Evolutionary conservation across 1,284 basidiomycete species (phyloP), one percentile per base, ranked within the genome.

Genomic region (Pisolithus thermaeus): DNA sequence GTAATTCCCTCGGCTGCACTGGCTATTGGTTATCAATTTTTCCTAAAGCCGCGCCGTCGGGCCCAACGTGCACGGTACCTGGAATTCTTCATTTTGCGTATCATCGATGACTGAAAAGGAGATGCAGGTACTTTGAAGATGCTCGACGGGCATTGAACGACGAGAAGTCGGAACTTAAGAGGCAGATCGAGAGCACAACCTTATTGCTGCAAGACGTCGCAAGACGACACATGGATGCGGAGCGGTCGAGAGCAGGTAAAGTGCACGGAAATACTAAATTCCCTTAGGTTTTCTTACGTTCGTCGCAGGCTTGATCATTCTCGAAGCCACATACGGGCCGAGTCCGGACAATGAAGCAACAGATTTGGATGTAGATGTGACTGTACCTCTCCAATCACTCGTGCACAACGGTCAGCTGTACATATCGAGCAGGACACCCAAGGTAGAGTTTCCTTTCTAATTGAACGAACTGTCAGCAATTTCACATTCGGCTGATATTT

Each of bases 341-440:
- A 49, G 25, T 47, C 44, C 73, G 46, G 76, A 80, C 56, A 75
- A 75, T 47, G 74, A 73, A 52, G 70, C 73, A 4, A 66, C 72
- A 51, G 79, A 79, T 48, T 72, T 87, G 25, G 70, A 76, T 43
- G 77, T 91, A 57, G 84, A 93, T 67, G 90, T 94, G 37, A 87
- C 84, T 18, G 73, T 89, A 30, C 81, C 93, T 3, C 63, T 96
- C 27, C 92, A 95, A 72, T 84, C 90, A 23, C 74, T 96, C 16
- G 88, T 95, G 43, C 78, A 80, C 57, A 79, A 86, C 57, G 85
- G 86, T 45, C 88, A 91, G 64, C 66, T 97, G 46, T 80, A 84
- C 62, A 85, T 97, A 55, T 84, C 92, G 16, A 83, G 83, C 46
- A 84, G 83, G 45, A 73, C 86, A 57, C 70, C 78, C 52, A 85